Conservation (phyloP, 2,329 filamentous ascomycete species). For the Colletotrichum sp. region DNA sequence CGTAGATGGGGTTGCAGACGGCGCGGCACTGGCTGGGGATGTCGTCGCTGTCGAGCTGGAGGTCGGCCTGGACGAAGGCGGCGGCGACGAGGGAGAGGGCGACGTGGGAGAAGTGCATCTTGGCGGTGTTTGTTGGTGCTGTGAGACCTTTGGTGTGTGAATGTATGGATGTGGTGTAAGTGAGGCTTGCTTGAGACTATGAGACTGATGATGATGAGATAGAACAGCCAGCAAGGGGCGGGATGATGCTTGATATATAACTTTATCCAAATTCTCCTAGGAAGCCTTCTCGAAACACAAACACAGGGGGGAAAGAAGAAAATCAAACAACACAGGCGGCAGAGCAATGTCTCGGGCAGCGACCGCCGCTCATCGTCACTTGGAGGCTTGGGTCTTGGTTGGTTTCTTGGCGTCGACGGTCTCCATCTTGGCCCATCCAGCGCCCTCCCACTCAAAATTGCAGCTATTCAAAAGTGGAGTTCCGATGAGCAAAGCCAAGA, state of each 20-base stretch:
- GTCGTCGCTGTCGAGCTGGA: conserved; percentile 23
- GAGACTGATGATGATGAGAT: background rate
- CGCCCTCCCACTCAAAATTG: background rate
- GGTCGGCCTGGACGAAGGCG: conserved; percentile 17
- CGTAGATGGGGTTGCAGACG: conserved; percentile 21
- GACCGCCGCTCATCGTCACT: conserved; percentile 11
- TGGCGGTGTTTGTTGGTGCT: background rate
- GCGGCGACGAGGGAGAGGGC: conserved; percentile 16
- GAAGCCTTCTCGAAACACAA: background rate
- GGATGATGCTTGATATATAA: conserved; percentile 14
- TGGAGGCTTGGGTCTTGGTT: conserved; percentile 20
- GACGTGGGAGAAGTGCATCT: conserved; percentile 19
- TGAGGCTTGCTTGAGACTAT: background rate
- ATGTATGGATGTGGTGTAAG: no score
- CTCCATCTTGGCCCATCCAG: conserved; percentile 3
- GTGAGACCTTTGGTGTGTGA: background rate
- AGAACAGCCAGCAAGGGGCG: background rate
- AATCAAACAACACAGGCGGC: background rate
- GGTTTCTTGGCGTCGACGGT: conserved; percentile 2
- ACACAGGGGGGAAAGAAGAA: background rate
- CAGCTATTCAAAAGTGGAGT: conserved; percentile 12
- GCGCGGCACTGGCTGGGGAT: conserved; percentile 21
- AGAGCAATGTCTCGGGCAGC: conserved; percentile 4
- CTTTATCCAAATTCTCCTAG: background rate
- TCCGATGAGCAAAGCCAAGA: conserved; percentile 17